These are phyloP conservation scores for Uromyces viciae-fabae DNA, from an alignment of 1,284 basidiomycete species.

Conservation along the genomic window DNA sequence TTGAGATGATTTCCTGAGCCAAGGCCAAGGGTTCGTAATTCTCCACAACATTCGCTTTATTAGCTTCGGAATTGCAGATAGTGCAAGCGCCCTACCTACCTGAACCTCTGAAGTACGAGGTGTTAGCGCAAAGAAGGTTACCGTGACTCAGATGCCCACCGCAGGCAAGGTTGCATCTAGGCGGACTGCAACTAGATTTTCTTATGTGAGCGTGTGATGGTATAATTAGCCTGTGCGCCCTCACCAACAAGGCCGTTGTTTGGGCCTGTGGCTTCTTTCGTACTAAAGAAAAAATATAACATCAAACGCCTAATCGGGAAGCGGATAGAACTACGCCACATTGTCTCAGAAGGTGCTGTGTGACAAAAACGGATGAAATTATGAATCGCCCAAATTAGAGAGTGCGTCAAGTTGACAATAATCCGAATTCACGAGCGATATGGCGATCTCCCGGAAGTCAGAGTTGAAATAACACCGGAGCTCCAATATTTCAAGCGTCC, in stretches of 20 bases:
- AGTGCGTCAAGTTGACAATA: too few relatives aligned
- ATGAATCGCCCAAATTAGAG: too few relatives aligned
- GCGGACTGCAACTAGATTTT: background rate
- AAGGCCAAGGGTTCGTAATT: constrained; percentile 29
- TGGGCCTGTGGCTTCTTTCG: background rate
- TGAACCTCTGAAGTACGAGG: constrained; percentile 18
- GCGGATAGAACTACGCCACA: constrained; percentile 17
- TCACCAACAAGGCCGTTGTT: background rate
- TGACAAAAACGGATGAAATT: too few relatives aligned
- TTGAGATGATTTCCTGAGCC: background rate
- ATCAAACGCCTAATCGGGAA: constrained; percentile 17
- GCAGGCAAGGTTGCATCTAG: background rate
- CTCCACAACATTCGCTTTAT: constrained; percentile 6
- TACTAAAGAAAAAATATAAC: background rate
- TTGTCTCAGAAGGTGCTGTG: constrained; percentile 23
- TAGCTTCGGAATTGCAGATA: background rate
- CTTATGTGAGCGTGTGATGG: background rate
- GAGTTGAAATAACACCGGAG: too few relatives aligned
- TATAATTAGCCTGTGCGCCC: constrained; percentile 12
- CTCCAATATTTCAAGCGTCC: too few relatives aligned
- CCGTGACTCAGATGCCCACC: background rate
- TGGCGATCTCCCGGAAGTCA: too few relatives aligned
- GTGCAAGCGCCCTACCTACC: background rate
- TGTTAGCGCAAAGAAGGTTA: background rate
- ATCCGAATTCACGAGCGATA: too few relatives aligned